These are phyloP conservation scores for Tulasnella sp. DNA, from an alignment of 768 basidiomycete genomes.

Conservation along the genomic window DNA sequence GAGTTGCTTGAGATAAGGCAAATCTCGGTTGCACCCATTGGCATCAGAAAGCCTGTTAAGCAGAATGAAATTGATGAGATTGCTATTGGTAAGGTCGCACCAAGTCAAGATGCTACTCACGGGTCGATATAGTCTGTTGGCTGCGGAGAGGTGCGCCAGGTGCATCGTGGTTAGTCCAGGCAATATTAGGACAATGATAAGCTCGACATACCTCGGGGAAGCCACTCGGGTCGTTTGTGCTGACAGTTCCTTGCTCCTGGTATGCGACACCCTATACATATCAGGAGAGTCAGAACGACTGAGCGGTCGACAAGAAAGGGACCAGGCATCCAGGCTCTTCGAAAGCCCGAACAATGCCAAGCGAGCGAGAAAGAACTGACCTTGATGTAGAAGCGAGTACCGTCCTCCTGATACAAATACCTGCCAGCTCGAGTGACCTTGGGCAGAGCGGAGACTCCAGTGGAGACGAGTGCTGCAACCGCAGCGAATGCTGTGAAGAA, in stretches of 20 bases:
- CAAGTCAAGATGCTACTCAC: background rate
- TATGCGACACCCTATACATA: slow-evolving; percentile 61
- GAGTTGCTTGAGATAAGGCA: slow-evolving; percentile 71
- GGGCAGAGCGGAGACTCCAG: slow-evolving; percentile 59
- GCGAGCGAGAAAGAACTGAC: slow-evolving; percentile 20
- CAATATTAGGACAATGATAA: slow-evolving; percentile 26
- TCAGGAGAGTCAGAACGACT: background rate
- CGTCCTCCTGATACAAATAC: slow-evolving; percentile 75
- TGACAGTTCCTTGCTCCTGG: slow-evolving; percentile 65
- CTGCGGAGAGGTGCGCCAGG: slow-evolving; percentile 39
- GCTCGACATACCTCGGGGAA: slow-evolving; percentile 47
- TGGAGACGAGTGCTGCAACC: slow-evolving; percentile 43
- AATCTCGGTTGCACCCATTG: slow-evolving; percentile 68
- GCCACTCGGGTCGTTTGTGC: slow-evolving; percentile 41
- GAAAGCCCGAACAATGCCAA: background rate
- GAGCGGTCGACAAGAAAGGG: background rate
- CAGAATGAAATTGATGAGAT: background rate
- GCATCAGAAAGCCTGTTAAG: slow-evolving; percentile 50
- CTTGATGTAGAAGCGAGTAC: slow-evolving; percentile 82
- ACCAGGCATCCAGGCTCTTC: background rate
- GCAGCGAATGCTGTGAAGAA: slow-evolving; percentile 17
- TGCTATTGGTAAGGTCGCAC: background rate
- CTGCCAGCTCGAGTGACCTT: slow-evolving; percentile 66
- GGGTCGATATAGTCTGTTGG: slow-evolving; percentile 79
- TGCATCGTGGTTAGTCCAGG: background rate